phyloP scores from a whole-genome alignment of 495 filamentous ascomycete genomes.

The Penicillium chermesinum region DNA sequence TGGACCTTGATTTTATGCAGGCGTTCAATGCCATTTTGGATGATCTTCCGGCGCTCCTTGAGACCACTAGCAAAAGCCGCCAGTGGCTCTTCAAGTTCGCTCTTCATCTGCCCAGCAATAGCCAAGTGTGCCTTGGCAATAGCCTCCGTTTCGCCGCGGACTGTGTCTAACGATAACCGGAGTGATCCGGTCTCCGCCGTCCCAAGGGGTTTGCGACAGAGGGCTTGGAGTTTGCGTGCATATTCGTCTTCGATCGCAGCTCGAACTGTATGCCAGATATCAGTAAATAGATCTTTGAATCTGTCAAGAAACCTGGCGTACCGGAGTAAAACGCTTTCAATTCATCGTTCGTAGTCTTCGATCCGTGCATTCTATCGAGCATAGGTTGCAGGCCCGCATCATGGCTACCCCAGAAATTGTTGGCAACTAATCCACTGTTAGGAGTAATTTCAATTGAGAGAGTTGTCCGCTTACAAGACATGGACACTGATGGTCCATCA shows the following conservation, averaged over 20 bases:
- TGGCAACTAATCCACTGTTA: constrained; percentile 63
- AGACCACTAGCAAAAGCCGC: constrained; percentile 86
- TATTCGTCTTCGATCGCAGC: constrained; percentile 97
- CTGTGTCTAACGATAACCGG: constrained; percentile 72
- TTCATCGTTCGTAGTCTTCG: constrained; percentile 94
- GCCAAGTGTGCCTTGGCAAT: constrained; percentile 90
- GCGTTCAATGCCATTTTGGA: constrained; percentile 89
- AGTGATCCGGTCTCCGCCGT: constrained; percentile 85
- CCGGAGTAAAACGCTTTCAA: constrained; percentile 85
- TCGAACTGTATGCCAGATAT: constrained; percentile 54
- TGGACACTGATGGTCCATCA: constrained; percentile 58
- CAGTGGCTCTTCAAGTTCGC: constrained; percentile 92
- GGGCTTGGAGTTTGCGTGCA: constrained; percentile 78
- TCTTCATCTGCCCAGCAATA: constrained; percentile 92
- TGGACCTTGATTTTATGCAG: constrained; percentile 86
- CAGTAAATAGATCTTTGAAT: not conserved
- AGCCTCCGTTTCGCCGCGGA: constrained; percentile 87
- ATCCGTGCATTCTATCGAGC: constrained; percentile 91
- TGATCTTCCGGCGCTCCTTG: constrained; percentile 93
- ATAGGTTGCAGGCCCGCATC: constrained; percentile 92
- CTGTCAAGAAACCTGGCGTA: constrained; percentile 25
- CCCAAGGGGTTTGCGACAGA: constrained; percentile 84
- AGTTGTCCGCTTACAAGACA: constrained; percentile 51
- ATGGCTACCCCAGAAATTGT: constrained; percentile 99
- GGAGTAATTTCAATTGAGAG: not conserved